Evolutionary conservation across 2,329 filamentous ascomycete genomes (phyloP).

Genomic region (Cucurbitaria berberidis): DNA sequence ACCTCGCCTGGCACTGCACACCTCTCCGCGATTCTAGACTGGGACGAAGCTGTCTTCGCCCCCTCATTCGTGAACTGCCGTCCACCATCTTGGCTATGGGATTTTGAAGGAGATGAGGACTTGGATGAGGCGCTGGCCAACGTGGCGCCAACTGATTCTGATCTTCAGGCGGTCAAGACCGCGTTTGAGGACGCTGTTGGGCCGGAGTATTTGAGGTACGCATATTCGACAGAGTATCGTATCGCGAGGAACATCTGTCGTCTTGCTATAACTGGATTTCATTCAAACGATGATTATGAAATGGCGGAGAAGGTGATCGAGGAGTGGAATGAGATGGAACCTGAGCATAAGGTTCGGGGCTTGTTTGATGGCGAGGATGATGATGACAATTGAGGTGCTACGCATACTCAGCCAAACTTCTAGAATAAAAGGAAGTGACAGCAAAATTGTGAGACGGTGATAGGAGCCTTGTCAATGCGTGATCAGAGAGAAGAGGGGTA

Average conservation of each 20-base stretch:
- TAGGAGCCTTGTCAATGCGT: too few species aligned
- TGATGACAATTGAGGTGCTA: too few species aligned
- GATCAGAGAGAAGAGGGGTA: too few species aligned
- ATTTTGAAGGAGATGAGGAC: neutral
- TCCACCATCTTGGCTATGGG: constrained; percentile 29
- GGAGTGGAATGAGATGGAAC: neutral
- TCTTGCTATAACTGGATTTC: neutral
- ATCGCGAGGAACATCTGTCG: constrained; percentile 1
- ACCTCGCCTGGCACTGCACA: constrained; percentile 2
- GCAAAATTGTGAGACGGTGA: too few species aligned
- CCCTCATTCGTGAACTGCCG: constrained; percentile 22
- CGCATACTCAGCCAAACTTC: neutral
- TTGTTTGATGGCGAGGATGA: neutral
- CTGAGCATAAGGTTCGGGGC: neutral
- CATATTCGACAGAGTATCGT: constrained; percentile 2
- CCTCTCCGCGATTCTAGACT: constrained; percentile 26
- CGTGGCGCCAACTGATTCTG: neutral
- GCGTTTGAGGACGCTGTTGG: constrained; percentile 2
- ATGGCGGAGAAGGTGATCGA: neutral
- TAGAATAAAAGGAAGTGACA: too few species aligned
- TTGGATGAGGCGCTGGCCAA: neutral
- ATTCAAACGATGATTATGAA: neutral
- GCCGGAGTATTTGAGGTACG: constrained; percentile 1
- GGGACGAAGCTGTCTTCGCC: constrained; percentile 29
- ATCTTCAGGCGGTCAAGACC: neutral